phyloP scores from a whole-genome alignment of 768 basidiomycete genomes.

The Kwoniella pini region DNA sequence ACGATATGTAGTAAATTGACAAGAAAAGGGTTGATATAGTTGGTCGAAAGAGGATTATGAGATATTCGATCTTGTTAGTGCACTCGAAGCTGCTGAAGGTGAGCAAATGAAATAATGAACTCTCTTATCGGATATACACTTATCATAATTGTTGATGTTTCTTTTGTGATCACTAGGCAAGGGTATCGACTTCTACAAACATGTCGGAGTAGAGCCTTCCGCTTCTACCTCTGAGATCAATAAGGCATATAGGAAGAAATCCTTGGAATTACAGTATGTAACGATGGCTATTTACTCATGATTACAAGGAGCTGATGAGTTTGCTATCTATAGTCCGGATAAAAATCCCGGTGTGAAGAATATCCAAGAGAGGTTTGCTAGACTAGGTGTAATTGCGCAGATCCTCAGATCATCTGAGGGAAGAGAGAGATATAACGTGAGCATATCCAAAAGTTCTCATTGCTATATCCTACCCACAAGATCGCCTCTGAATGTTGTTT shows the following conservation, averaged over 20 bases:
- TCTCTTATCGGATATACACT: too few relatives aligned
- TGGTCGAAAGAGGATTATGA: conserved; percentile 81
- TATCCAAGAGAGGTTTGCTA: conserved; percentile 85
- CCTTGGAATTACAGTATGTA: conserved; percentile 82
- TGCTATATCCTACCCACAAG: not conserved
- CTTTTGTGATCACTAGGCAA: conserved; percentile 63
- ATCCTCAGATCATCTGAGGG: conserved; percentile 76
- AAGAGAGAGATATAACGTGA: conserved; percentile 68
- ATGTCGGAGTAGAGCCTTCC: conserved; percentile 74
- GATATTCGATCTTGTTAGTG: conserved; percentile 89
- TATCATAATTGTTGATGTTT: too few relatives aligned
- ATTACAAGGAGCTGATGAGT: not conserved
- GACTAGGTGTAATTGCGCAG: conserved; percentile 78
- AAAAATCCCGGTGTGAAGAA: conserved; percentile 86
- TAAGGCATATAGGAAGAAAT: conserved; percentile 89
- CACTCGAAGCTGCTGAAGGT: conserved; percentile 78
- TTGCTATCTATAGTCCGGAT: conserved; percentile 81
- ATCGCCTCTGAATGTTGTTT: not conserved
- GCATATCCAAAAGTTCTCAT: not conserved
- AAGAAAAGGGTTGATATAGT: conserved; percentile 21
- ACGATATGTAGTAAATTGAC: too few relatives aligned
- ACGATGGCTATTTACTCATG: not conserved
- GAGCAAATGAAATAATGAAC: too few relatives aligned
- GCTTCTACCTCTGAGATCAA: conserved; percentile 70
- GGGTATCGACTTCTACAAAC: conserved; percentile 94